Percentiles rank a stretch among this genome's conserved stretches.
Conservation (phyloP, 106 monocot species). For the Dioscorea zingiberensis region DNA sequence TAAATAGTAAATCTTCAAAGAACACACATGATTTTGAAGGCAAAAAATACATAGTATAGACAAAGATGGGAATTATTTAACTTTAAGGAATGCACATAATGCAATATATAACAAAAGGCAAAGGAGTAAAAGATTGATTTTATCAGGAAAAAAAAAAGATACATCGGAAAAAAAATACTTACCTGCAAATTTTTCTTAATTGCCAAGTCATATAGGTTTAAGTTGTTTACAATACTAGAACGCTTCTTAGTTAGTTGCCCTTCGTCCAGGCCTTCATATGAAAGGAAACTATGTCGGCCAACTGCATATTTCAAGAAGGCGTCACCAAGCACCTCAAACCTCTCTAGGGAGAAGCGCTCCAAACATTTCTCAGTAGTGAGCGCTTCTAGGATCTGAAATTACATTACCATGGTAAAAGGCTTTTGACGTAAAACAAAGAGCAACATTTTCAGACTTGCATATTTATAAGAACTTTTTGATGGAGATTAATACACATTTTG, state of each 20-base stretch:
- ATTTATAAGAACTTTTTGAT: no score
- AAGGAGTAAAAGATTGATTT: background rate
- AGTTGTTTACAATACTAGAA: constrained; percentile 73
- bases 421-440: no score
- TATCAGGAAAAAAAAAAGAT: background rate
- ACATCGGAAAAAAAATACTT: background rate
- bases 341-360: constrained; percentile 87
- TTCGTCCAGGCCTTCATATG: constrained; percentile 74
- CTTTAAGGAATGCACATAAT: no score
- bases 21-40: no score
- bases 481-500: background rate
- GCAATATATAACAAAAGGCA: background rate
- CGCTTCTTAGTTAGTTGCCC: constrained; percentile 83
- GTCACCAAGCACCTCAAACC: constrained; percentile 96
- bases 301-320: constrained; percentile 89
- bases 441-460: no score
- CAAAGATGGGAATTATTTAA: no score
- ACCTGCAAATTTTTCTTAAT: constrained; percentile 82
- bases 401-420: no score
- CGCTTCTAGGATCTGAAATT: constrained; percentile 78
- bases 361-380: constrained; percentile 89
- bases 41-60: no score
- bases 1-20: no score
- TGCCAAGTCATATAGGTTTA: constrained; percentile 69
- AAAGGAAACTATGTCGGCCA: constrained; percentile 71